These are phyloP conservation scores for Colletotrichum incanum DNA, from an alignment of 2,329 filamentous ascomycete species.

Conservation along the genomic window DNA sequence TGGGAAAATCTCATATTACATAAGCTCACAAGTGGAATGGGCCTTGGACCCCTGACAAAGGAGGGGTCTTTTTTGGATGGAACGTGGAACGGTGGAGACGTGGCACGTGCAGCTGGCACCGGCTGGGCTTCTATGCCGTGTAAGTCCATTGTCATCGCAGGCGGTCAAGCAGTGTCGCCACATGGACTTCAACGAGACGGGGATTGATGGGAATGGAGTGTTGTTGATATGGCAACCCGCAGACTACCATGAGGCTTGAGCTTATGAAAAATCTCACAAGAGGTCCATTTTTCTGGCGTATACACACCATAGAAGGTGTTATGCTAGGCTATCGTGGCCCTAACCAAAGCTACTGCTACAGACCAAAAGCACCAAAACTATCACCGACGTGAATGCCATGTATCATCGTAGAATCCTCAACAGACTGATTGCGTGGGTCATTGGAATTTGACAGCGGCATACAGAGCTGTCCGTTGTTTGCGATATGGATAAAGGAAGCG, in stretches of 20 bases:
- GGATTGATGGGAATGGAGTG: background rate
- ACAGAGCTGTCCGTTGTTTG: background rate
- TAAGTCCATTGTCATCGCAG: constrained; percentile 2
- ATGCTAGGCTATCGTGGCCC: background rate
- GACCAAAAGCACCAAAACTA: no score
- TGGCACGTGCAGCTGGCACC: background rate
- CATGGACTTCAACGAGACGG: background rate
- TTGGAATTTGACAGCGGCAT: background rate
- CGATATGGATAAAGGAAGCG: constrained; percentile 22
- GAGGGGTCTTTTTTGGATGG: background rate
- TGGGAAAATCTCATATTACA: background rate
- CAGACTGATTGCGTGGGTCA: background rate
- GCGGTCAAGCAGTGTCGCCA: background rate
- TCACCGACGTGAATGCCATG: no score
- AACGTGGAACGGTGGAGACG: background rate
- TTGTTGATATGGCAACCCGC: background rate
- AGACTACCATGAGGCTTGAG: background rate
- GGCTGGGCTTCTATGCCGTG: background rate
- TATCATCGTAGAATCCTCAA: background rate
- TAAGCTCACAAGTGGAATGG: background rate
- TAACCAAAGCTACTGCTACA: no score
- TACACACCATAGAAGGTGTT: background rate
- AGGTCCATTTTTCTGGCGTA: no score
- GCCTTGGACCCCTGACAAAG: background rate
- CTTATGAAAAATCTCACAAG: background rate